Conservation (phyloP, 169 alveolate species). For the Blepharisma undulans region DNA sequence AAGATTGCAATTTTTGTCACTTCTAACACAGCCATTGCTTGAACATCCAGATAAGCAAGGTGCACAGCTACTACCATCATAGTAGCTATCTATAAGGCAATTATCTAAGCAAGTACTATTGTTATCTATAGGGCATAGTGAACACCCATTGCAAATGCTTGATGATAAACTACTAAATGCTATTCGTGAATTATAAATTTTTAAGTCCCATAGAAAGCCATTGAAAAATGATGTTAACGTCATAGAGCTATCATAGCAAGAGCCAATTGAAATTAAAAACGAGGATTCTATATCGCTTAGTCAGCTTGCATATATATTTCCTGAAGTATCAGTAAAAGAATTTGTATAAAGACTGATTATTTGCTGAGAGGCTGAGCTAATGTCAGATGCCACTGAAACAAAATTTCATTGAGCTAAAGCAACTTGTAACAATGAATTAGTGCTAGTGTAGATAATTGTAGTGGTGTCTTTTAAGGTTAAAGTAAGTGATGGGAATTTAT, state of each 20-base stretch:
- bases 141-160: background rate
- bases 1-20: constrained; percentile 13
- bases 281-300: no score
- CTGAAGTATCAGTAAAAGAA: no score
- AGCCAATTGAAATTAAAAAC: no score
- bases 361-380: no score
- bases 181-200: background rate
- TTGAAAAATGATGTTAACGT: background rate
- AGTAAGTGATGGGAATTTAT: no score
- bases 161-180: background rate
- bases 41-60: background rate
- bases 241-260: background rate
- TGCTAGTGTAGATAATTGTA: no score
- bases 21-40: background rate
- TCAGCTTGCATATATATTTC: no score
- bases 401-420: no score
- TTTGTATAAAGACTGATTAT: no score
- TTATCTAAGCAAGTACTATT: background rate
- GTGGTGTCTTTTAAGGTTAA: no score
- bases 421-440: no score
- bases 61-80: background rate
- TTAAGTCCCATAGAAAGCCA: background rate
- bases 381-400: no score
- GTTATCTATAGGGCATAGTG: background rate
- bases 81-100: background rate